These are phyloP conservation scores for Pterocarpus santalinus DNA, from an alignment of 306 rosid species.

Conservation along the genomic window DNA sequence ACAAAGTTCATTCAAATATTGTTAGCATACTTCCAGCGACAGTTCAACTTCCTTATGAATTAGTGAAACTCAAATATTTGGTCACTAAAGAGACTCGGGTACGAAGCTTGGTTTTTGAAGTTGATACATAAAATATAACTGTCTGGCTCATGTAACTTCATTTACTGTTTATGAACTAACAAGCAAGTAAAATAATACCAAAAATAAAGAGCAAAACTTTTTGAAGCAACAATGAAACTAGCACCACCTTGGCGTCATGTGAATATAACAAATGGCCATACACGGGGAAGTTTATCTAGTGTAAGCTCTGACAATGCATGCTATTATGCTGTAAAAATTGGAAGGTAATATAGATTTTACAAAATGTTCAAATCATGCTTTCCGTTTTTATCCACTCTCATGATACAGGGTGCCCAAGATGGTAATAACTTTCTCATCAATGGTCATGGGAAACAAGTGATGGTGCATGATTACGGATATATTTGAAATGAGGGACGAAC, in stretches of 20 bases:
- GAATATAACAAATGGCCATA: neutral
- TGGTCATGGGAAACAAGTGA: neutral
- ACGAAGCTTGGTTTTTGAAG: slow-evolving; percentile 3
- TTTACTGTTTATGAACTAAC: neutral
- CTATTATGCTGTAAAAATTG: neutral
- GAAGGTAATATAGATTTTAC: neutral
- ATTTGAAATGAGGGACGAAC: neutral
- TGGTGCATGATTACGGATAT: neutral
- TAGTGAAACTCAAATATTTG: neutral
- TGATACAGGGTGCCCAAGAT: neutral
- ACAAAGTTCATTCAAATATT: neutral
- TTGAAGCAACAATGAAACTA: neutral
- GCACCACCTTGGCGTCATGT: neutral
- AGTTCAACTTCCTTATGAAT: too few species aligned
- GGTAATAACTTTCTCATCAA: too few species aligned
- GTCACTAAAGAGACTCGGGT: neutral
- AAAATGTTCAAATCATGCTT: neutral
- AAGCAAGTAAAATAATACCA: neutral
- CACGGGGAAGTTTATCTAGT: neutral
- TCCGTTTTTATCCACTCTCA: neutral
- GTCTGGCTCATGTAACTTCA: neutral
- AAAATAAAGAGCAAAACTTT: neutral
- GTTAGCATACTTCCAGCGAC: neutral
- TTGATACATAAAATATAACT: neutral
- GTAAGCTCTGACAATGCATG: neutral